phyloP scores from a whole-genome alignment of 2,329 filamentous ascomycete species.

The Pseudogymnoascus sp. region DNA sequence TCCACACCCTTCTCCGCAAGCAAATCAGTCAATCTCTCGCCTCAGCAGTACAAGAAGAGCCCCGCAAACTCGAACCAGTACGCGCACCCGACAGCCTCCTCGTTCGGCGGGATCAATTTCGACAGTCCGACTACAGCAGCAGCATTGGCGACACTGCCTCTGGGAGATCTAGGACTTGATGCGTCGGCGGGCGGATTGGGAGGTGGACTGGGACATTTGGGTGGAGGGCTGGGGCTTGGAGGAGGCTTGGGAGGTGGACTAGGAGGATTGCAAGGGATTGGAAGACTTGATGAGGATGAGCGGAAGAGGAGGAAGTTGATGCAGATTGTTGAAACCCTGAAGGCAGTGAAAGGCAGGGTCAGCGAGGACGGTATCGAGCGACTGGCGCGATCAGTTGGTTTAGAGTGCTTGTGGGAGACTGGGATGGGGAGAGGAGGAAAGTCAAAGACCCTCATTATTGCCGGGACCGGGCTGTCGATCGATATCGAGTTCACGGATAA shows the following conservation, averaged over 20 bases:
- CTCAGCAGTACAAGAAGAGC: constrained; percentile 51
- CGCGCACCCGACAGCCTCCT: constrained; percentile 34
- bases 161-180: constrained; percentile 42
- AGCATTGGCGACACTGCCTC: constrained; percentile 46
- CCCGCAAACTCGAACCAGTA: constrained; percentile 43
- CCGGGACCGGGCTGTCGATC: constrained; percentile 51
- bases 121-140: constrained; percentile 58
- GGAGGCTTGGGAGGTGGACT: background rate
- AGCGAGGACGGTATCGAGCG: constrained; percentile 69
- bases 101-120: constrained; percentile 41
- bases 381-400: constrained; percentile 57
- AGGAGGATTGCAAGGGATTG: constrained; percentile 9
- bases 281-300: constrained; percentile 41
- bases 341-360: constrained; percentile 50
- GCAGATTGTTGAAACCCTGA: constrained; percentile 26
- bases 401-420: constrained; percentile 55
- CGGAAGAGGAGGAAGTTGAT: constrained; percentile 35
- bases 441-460: constrained; percentile 51
- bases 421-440: constrained; percentile 38
- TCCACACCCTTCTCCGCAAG: constrained; percentile 55
- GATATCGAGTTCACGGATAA: constrained; percentile 56
- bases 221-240: background rate
- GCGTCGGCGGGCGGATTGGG: constrained; percentile 27
- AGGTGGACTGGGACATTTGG: constrained; percentile 15
- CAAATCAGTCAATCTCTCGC: constrained; percentile 43